phyloP scores from a whole-genome alignment of 1,284 basidiomycete species.

The Golubevia sp. region DNA sequence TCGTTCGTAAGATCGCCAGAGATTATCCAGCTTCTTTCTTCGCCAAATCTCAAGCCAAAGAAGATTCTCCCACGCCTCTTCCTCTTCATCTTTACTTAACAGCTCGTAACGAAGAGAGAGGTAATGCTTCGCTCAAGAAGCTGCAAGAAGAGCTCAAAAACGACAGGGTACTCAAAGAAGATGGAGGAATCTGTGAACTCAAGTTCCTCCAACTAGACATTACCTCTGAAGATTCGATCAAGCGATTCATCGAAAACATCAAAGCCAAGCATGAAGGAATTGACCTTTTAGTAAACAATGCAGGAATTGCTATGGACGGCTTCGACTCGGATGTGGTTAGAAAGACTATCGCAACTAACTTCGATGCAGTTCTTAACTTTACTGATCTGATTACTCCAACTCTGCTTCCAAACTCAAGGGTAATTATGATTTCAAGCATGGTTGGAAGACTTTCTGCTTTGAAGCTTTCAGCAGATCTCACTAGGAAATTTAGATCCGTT shows the following conservation, averaged over 20 bases:
- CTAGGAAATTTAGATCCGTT: conserved; percentile 18
- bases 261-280: conserved; percentile 13
- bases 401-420: conserved; percentile 20
- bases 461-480: conserved; percentile 10
- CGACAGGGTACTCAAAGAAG: not conserved
- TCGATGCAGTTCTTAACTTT: conserved; percentile 25
- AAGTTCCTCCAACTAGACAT: conserved; percentile 11
- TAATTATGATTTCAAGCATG: conserved; percentile 30
- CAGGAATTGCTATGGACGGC: conserved; percentile 34
- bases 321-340: conserved; percentile 29
- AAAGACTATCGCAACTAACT: conserved; percentile 32
- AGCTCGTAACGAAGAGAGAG: conserved; percentile 21
- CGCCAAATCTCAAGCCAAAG: conserved; percentile 12
- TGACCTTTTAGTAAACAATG: conserved; percentile 38
- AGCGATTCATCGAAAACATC: conserved; percentile 1
- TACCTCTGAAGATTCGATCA: conserved; percentile 2
- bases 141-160: conserved; percentile 21
- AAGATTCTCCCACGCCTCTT: not conserved
- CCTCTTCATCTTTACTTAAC: conserved; percentile 36
- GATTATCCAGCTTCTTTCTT: conserved; percentile 27
- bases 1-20: conserved; percentile 30
- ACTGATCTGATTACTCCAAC: conserved; percentile 17
- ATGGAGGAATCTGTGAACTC: conserved; percentile 1
- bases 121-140: conserved; percentile 24
- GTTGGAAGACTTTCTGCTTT: conserved; percentile 24